Conservation (phyloP, 2,329 filamentous ascomycete species). For the Aureobasidium namibiae region DNA sequence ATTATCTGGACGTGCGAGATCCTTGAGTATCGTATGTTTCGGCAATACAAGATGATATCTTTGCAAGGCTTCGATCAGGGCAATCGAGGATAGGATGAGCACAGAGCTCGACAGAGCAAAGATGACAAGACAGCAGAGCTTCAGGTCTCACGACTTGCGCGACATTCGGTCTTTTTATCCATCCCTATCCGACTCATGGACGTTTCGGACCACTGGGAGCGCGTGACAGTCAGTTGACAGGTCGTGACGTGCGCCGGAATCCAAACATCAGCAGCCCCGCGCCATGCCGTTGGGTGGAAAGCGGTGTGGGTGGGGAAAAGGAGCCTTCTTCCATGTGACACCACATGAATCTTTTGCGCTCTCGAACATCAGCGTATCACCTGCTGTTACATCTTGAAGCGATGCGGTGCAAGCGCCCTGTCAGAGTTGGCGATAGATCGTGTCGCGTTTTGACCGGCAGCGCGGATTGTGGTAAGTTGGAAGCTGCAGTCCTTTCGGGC, state of each 20-base stretch:
- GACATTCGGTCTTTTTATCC: background rate
- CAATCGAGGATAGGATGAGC: no score
- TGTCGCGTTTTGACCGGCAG: background rate
- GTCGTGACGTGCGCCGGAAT: conserved; percentile 2
- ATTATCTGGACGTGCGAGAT: background rate
- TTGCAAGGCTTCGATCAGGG: background rate
- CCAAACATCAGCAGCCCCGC: background rate
- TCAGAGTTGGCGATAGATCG: background rate
- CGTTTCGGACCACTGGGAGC: background rate
- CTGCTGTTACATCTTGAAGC: background rate
- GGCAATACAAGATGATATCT: background rate
- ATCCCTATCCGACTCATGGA: background rate
- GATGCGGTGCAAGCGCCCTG: background rate
- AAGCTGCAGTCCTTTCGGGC: background rate
- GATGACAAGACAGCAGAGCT: no score
- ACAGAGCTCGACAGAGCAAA: background rate
- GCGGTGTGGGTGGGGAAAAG: conserved; percentile 1
- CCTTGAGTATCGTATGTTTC: background rate
- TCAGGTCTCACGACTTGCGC: background rate
- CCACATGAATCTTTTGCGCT: background rate
- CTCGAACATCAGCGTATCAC: background rate
- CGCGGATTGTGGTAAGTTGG: background rate
- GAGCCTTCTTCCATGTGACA: conserved; percentile 1
- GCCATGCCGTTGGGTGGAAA: conserved; percentile 3
- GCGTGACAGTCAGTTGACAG: background rate